A percentile compares a stretch with the other conserved stretches of the same genome.
Conservation (phyloP, 805 yeast species). For the Phaffomyces thermotolerans region DNA sequence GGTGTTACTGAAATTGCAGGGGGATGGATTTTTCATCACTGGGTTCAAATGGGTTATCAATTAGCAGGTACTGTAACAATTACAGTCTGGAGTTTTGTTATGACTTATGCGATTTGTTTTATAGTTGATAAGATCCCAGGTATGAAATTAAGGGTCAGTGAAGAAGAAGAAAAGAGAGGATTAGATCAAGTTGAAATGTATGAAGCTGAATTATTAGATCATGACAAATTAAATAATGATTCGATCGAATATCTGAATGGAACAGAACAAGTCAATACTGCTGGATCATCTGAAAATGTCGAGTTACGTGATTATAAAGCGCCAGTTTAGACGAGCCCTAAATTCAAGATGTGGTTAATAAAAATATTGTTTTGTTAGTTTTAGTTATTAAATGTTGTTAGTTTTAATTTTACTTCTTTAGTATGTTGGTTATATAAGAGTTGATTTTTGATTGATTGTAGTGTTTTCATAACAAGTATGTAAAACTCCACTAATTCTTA, state of each 20-base stretch:
- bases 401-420: too few relatives aligned
- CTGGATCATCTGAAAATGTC: conserved; percentile 5
- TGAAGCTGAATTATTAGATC: conserved; percentile 27
- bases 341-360: too few relatives aligned
- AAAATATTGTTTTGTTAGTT: too few relatives aligned
- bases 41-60: conserved; percentile 87
- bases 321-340: neutral
- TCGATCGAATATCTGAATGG: conserved; percentile 14
- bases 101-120: conserved; percentile 37
- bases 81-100: conserved; percentile 37
- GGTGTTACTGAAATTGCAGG: conserved; percentile 79
- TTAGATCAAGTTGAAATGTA: conserved; percentile 45
- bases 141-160: conserved; percentile 35
- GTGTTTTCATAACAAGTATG: too few relatives aligned
- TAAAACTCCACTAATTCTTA: too few relatives aligned
- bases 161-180: conserved; percentile 44
- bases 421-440: too few relatives aligned
- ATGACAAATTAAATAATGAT: conserved; percentile 26
- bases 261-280: neutral
- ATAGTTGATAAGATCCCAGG: conserved; percentile 47
- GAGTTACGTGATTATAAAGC: conserved; percentile 6
- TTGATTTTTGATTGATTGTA: too few relatives aligned
- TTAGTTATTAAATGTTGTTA: too few relatives aligned
- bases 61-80: conserved; percentile 46
- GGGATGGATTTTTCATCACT: conserved; percentile 90